A percentile compares a stretch with the other conserved stretches of the same genome.
These are phyloP conservation scores for Acanthamoeba sp. DNA, from an alignment of 208 protist species.

Conservation along the genomic window DNA sequence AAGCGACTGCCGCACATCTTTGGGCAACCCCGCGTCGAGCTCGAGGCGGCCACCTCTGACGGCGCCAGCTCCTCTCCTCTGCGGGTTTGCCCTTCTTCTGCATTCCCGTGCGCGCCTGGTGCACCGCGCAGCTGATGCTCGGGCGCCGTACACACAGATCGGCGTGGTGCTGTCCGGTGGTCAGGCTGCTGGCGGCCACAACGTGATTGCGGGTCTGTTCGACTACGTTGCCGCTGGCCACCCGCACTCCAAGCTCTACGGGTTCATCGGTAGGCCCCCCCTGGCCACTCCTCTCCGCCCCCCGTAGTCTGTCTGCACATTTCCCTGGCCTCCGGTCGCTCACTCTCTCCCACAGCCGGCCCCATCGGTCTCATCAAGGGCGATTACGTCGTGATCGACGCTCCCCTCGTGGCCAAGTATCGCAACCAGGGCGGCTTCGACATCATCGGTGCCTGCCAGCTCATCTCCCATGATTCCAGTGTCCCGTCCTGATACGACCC, in stretches of 20 bases:
- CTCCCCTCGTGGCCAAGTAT: conserved; percentile 78
- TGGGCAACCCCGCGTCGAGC: conserved; percentile 37
- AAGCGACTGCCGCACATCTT: conserved; percentile 56
- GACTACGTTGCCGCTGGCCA: conserved; percentile 61
- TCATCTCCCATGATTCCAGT: background rate
- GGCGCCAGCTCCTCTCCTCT: background rate
- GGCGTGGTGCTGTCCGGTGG: conserved; percentile 73
- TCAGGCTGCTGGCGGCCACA: conserved; percentile 79
- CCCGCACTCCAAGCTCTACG: conserved; percentile 63
- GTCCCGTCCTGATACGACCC: too few relatives aligned
- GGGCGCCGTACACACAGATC: conserved; percentile 11
- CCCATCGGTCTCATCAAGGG: conserved; percentile 72
- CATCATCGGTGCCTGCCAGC: conserved; percentile 80
- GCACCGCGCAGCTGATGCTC: background rate
- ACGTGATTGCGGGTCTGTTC: conserved; percentile 79
- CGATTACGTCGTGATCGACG: conserved; percentile 72
- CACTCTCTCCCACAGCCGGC: conserved; percentile 28
- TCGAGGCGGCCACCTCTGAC: background rate
- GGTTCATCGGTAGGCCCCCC: conserved; percentile 24
- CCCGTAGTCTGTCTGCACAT: background rate
- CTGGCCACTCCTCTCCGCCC: background rate
- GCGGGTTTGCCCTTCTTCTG: background rate
- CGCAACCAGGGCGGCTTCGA: conserved; percentile 88
- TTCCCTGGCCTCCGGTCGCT: background rate
- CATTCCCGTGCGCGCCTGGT: background rate